A percentile compares a stretch with the other conserved stretches of the same genome.
phyloP scores from a whole-genome alignment of 352 stramenopile genomes.

The Phytopythium boreale region DNA sequence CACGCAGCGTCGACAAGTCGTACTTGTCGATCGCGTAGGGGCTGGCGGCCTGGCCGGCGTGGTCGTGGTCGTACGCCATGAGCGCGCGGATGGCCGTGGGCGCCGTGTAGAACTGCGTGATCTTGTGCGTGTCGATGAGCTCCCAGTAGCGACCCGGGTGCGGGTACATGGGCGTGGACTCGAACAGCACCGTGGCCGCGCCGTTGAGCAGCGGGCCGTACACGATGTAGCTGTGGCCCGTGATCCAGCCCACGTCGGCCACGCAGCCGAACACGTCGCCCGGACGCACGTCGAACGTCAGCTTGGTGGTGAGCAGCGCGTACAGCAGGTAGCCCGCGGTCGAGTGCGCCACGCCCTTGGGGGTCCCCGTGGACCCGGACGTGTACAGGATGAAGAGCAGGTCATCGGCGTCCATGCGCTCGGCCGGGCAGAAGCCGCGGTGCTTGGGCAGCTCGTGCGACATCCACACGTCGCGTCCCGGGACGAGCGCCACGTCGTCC shows the following conservation, averaged over 20 bases:
- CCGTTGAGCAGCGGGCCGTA: slow-evolving; percentile 97
- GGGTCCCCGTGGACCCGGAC: slow-evolving; percentile 94
- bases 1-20: slow-evolving; percentile 90
- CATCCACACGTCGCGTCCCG: slow-evolving; percentile 92
- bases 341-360: slow-evolving; percentile 95
- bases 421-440: slow-evolving; percentile 93
- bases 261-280: slow-evolving; percentile 94
- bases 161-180: slow-evolving; percentile 97
- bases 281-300: slow-evolving; percentile 89
- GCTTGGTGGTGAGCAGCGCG: slow-evolving; percentile 91
- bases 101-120: slow-evolving; percentile 95
- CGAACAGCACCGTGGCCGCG: slow-evolving; percentile 98
- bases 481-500: slow-evolving; percentile 55
- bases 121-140: slow-evolving; percentile 95
- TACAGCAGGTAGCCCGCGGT: slow-evolving; percentile 96
- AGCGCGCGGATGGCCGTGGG: slow-evolving; percentile 97
- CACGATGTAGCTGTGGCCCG: slow-evolving; percentile 96
- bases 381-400: slow-evolving; percentile 98
- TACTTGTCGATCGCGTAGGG: slow-evolving; percentile 39
- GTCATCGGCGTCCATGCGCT: slow-evolving; percentile 96
- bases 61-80: slow-evolving; percentile 94
- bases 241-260: slow-evolving; percentile 97
- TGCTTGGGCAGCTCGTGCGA: slow-evolving; percentile 84
- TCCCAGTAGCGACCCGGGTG: slow-evolving; percentile 96
- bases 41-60: slow-evolving; percentile 73